A percentile compares a stretch with the other conserved stretches of the same genome.
Evolutionary conservation across 306 rosid genomes (phyloP).

Genomic region (Crataegus laevigata): DNA sequence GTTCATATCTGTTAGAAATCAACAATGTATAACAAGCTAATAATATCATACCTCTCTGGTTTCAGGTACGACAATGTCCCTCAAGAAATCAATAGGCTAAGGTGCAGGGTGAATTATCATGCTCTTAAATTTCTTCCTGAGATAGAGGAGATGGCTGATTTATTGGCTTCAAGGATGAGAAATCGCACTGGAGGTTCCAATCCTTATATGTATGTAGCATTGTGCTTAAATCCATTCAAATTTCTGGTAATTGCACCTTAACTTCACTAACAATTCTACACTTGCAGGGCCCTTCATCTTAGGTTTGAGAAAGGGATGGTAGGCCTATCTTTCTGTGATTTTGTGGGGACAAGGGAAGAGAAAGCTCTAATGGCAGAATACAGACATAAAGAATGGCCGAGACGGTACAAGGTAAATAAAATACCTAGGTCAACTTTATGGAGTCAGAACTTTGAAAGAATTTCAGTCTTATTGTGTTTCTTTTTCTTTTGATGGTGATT

Average conservation of each 20-base stretch:
- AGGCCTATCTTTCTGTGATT: constrained; percentile 94
- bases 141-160: constrained; percentile 94
- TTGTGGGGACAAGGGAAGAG: constrained; percentile 97
- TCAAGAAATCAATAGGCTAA: constrained; percentile 87
- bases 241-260: constrained; percentile 8
- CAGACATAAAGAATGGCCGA: constrained; percentile 94
- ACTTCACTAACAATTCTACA: constrained; percentile 30
- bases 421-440: constrained; percentile 9
- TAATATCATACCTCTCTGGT: constrained; percentile 13
- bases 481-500: constrained; percentile 20
- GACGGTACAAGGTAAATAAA: constrained; percentile 80
- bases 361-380: constrained; percentile 91
- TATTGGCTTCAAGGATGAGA: constrained; percentile 92
- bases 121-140: constrained; percentile 98
- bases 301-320: constrained; percentile 99
- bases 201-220: constrained; percentile 74
- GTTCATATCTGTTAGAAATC: neutral
- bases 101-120: constrained; percentile 98
- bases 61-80: constrained; percentile 97
- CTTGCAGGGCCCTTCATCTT: constrained; percentile 94
- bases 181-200: constrained; percentile 88
- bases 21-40: neutral
- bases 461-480: neutral
- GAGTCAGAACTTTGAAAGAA: constrained; percentile 9
- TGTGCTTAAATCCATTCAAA: constrained; percentile 12